Evolutionary conservation across 495 filamentous ascomycete genomes (phyloP).

Genomic region (Astrothelium subdiscretum): DNA sequence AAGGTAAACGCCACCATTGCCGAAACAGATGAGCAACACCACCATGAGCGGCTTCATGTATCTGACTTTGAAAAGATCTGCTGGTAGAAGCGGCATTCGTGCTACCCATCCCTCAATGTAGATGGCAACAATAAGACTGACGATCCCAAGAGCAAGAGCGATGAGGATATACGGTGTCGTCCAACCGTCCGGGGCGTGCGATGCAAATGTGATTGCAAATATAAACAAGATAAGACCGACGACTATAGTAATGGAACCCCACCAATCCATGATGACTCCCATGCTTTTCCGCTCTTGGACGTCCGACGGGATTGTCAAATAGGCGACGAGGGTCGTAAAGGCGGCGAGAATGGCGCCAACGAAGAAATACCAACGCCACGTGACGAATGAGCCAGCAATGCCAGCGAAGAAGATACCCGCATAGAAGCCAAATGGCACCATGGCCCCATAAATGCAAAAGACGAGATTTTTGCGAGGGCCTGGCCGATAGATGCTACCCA

Average conservation of each 20-base stretch:
- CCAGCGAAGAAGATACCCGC: constrained; percentile 73
- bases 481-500: constrained; percentile 71
- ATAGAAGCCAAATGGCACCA: constrained; percentile 71
- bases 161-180: constrained; percentile 58
- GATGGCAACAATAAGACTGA: constrained; percentile 44
- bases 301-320: constrained; percentile 57
- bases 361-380: constrained; percentile 73
- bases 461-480: constrained; percentile 79
- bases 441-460: constrained; percentile 69
- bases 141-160: constrained; percentile 45
- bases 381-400: constrained; percentile 43
- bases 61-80: constrained; percentile 60
- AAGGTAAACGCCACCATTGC: constrained; percentile 59
- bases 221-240: constrained; percentile 59
- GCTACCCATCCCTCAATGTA: constrained; percentile 75
- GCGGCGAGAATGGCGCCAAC: constrained; percentile 49
- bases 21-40: constrained; percentile 64
- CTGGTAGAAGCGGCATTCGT: constrained; percentile 58
- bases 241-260: constrained; percentile 51
- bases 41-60: constrained; percentile 58
- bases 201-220: constrained; percentile 66
- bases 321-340: constrained; percentile 42
- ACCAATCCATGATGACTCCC: constrained; percentile 57
- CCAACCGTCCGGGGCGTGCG: constrained; percentile 60
- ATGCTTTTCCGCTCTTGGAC: constrained; percentile 35